Evolutionary conservation across 106 monocot species (phyloP).

Genomic region (Allium cepa): DNA sequence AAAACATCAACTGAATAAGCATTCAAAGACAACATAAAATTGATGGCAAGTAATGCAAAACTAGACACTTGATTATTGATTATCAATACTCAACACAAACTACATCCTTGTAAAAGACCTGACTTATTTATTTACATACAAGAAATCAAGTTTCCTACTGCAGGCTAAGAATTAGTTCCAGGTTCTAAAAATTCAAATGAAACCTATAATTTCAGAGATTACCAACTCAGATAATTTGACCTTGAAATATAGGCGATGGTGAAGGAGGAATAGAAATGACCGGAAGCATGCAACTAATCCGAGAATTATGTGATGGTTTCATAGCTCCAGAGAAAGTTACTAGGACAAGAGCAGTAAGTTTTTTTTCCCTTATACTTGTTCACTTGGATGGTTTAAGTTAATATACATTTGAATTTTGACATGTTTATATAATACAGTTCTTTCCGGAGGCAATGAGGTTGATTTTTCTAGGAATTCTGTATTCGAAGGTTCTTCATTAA

Average conservation of each 20-base stretch:
- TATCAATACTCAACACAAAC: not conserved
- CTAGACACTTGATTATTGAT: not conserved
- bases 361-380: not conserved
- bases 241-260: conserved; percentile 60
- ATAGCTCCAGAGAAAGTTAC: conserved; percentile 65
- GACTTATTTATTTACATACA: conserved; percentile 12
- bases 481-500: conserved; percentile 73
- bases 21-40: conserved; percentile 57
- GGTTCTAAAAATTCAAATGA: conserved; percentile 21
- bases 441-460: conserved; percentile 95
- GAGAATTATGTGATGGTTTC: conserved; percentile 67
- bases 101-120: not conserved
- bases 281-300: conserved; percentile 75
- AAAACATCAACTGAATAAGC: conserved; percentile 67
- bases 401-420: not conserved
- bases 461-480: conserved; percentile 68
- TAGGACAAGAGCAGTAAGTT: conserved; percentile 65
- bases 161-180: conserved; percentile 87
- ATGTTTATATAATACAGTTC: conserved; percentile 43
- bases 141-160: conserved; percentile 96
- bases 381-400: not conserved
- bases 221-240: not conserved
- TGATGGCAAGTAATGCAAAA: conserved; percentile 50
- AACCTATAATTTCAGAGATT: not conserved
- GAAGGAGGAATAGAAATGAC: conserved; percentile 98